Evolutionary conservation across 805 yeast genomes (phyloP).

Genomic region (Schizosaccharomyces octosporus): DNA sequence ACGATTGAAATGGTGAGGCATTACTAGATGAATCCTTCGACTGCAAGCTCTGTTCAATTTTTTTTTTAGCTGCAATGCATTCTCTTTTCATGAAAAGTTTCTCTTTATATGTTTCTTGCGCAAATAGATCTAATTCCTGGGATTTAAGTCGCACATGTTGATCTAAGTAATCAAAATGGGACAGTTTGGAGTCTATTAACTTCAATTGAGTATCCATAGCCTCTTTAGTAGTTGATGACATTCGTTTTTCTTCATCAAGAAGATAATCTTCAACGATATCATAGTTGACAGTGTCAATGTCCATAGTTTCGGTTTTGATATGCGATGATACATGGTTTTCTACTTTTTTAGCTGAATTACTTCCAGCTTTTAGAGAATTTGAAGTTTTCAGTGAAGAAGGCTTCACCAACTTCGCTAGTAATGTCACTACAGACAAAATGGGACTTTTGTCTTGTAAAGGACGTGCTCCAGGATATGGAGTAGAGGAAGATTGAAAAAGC

Average conservation of each 20-base stretch:
- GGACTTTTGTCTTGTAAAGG: constrained; percentile 60
- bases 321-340: background rate
- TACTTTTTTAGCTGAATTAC: background rate
- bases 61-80: background rate
- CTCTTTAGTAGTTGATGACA: background rate
- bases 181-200: background rate
- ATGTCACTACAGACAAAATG: constrained; percentile 73
- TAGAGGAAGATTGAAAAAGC: background rate
- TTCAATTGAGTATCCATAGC: background rate
- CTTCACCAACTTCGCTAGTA: constrained; percentile 45
- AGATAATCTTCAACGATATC: background rate
- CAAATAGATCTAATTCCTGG: background rate
- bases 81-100: background rate
- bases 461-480: background rate
- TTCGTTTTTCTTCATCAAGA: background rate
- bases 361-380: background rate
- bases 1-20: background rate
- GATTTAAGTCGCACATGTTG: background rate
- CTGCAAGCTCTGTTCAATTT: background rate
- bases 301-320: background rate
- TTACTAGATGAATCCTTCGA: background rate
- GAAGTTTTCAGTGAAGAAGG: constrained; percentile 15
- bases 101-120: background rate
- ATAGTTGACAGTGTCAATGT: background rate
- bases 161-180: background rate